phyloP scores from a whole-genome alignment of 2,329 filamentous ascomycete species.

The Calonectria multiphialidica region DNA sequence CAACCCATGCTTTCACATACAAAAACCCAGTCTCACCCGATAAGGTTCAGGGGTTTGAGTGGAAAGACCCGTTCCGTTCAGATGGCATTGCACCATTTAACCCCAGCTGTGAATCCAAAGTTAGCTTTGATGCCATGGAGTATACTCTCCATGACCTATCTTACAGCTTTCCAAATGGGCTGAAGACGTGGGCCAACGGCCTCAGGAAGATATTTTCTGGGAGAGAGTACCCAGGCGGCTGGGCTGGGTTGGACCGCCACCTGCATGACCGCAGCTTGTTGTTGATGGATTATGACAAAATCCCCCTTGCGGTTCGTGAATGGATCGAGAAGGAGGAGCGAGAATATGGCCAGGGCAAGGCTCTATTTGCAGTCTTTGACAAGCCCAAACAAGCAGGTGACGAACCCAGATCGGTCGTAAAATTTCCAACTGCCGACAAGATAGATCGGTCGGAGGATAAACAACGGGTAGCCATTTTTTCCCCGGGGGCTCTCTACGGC shows the following conservation, averaged over 20 bases:
- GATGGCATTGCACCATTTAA: slow-evolving; percentile 46
- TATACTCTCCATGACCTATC: slow-evolving; percentile 59
- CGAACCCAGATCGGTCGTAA: slow-evolving; percentile 53
- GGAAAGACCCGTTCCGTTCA: slow-evolving; percentile 54
- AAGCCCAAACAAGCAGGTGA: slow-evolving; percentile 52
- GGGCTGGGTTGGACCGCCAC: slow-evolving; percentile 66
- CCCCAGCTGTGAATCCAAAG: slow-evolving; percentile 49
- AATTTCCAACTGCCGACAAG: slow-evolving; percentile 42
- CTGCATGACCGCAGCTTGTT: slow-evolving; percentile 61
- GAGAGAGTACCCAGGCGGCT: slow-evolving; percentile 62
- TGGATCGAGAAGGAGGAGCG: slow-evolving; percentile 62
- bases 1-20: slow-evolving; percentile 44
- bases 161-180: slow-evolving; percentile 51
- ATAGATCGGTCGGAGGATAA: slow-evolving; percentile 47
- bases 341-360: slow-evolving; percentile 48
- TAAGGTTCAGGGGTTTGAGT: slow-evolving; percentile 54
- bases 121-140: slow-evolving; percentile 53
- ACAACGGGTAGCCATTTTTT: slow-evolving; percentile 60
- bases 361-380: slow-evolving; percentile 56
- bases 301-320: slow-evolving; percentile 57
- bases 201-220: slow-evolving; percentile 55
- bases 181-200: slow-evolving; percentile 53
- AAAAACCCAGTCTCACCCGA: slow-evolving; percentile 46
- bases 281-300: slow-evolving; percentile 57
- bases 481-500: slow-evolving; percentile 64